Base-by-base conservation (phyloP, 2,329 filamentous ascomycete genomes). In the Sclerotinia subarctica region DNA sequence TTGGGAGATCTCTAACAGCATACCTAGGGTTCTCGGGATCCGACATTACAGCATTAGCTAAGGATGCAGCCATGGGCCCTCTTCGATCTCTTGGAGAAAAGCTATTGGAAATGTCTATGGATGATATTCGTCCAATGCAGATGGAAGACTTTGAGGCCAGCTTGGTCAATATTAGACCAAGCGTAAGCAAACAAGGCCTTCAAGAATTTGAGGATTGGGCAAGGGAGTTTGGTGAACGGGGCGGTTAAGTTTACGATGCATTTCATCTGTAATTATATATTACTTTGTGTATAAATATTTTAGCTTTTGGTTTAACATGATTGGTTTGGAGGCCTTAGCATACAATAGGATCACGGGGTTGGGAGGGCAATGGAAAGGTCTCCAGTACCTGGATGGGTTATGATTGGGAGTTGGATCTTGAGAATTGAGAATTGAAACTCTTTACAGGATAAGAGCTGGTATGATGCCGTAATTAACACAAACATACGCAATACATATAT, bases 41-140 rank as follows among this genome's bases (percentile, higher is more conserved):
- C 2, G 95, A 99, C 76, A 97, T 99, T 72, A 98, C 95, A 29
- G 94, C 95, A 1, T 83, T 99, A 11, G 95, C 95, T 10, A 99
- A 99, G 80, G 95, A 99, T 77, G 95, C 95, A 11, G 95, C 95
- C 3, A 99, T 99, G 95, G 94, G 95, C 0, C 95, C 95, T 0
- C 82, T 99, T 17, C 87, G 95, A 44, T 94, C 93, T 65, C 82
- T 98, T 2, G 95, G 95, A 35, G 95, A 98, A 78, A 92, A 91
- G 52, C 81, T 99, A 42, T 83, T 99, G 46, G 89, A 92, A 72
- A 98, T 96, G 84, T 91, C 90, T 0, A 96, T 95, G 86, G 95
- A 99, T 70, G 88, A 98, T 73, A 98, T 99, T 73, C 85, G 94
- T 17, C 90, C 94, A 0, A 98, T 99, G 70, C 85, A 86, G 65